Evolutionary conservation across 495 filamentous ascomycete species (phyloP), one percentile per base, ranked within the genome.

Genomic region (Annulohypoxylon maeteangense): DNA sequence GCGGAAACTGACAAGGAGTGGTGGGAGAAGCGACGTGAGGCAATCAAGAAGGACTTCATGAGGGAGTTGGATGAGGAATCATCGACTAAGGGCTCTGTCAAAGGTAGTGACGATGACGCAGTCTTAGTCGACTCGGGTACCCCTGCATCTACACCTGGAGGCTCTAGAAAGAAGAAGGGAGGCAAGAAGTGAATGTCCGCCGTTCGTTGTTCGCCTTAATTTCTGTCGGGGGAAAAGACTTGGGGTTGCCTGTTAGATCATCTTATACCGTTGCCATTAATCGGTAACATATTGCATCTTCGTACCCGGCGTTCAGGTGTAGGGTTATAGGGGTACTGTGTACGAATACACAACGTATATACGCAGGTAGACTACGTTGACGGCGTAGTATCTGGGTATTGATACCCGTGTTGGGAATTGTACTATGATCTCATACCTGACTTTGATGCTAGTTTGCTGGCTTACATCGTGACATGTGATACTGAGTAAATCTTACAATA

Each of bases 1-100:
- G 81, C 88, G 0, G 84, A 82, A 11, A 80, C 86, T 29, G 96
- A 99, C 78, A 91, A 90, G 76, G 87, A 88, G 66, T 97, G 93
- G 94, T 99, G 95, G 95, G 89, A 92, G 82, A 94, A 94, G 85
- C 88, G 90, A 20, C 78, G 82, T 72, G 85, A 88, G 42, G 84
- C 82, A 40, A 92, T 95, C 62, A 84, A 91, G 79, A 85, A 87
- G 16, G 90, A 91, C 14, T 93, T 95, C 72, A 90, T 95, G 90
- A 93, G 93, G 81, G 93, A 97, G 80, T 78, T 95, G 27, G 90
- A 93, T 27, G 87, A 83, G 25, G 83, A 82, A n/a, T 68, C 75
- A 1, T 62, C 73, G 75, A 64, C 70, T 70, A 74, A 74, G 65
- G 27, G 32, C 67, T 48, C 79, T 67, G 36, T 61, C 51, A 71